Conservation (phyloP, 495 filamentous ascomycete species). For the Ascodesmis nigricans region DNA sequence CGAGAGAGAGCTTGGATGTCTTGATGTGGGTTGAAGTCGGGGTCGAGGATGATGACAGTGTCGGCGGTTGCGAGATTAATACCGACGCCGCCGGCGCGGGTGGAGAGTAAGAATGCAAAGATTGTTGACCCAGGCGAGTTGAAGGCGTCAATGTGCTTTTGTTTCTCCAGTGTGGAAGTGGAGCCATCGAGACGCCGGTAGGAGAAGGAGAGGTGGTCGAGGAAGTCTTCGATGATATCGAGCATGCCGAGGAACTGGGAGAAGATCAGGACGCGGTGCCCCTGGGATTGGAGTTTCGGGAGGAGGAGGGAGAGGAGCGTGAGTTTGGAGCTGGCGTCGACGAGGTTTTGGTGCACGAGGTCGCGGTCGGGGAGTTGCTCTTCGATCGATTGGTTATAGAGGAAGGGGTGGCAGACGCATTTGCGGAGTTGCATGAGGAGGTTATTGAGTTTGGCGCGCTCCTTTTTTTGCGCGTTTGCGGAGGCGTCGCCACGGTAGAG, state of each 20-base stretch:
- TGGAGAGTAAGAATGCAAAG: slow-evolving; percentile 83
- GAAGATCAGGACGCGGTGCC: slow-evolving; percentile 84
- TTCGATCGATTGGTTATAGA: slow-evolving; percentile 76
- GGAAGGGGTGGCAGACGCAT: slow-evolving; percentile 84
- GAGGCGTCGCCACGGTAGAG: slow-evolving; percentile 36
- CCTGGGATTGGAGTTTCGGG: slow-evolving; percentile 68
- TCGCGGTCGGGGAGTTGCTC: slow-evolving; percentile 31
- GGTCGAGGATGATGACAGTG: slow-evolving; percentile 95
- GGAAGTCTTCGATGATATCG: slow-evolving; percentile 77
- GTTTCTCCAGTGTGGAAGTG: slow-evolving; percentile 60
- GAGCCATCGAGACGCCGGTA: slow-evolving; percentile 73
- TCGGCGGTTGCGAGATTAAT: slow-evolving; percentile 96
- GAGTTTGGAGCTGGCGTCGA: slow-evolving; percentile 83
- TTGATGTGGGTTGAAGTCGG: slow-evolving; percentile 95
- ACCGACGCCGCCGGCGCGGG: slow-evolving; percentile 81
- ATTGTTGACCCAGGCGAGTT: slow-evolving; percentile 63
- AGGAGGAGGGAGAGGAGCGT: slow-evolving; percentile 71
- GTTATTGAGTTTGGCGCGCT: slow-evolving; percentile 65
- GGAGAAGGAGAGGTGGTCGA: slow-evolving; percentile 42
- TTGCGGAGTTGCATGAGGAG: slow-evolving; percentile 91
- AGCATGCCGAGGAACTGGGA: slow-evolving; percentile 85
- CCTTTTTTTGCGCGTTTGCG: slow-evolving; percentile 33
- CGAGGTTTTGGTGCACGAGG: slow-evolving; percentile 48
- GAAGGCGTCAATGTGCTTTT: slow-evolving; percentile 79
- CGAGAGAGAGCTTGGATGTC: slow-evolving; percentile 89